phyloP scores from a whole-genome alignment of 768 basidiomycete genomes.

The Xerocomus potaroensis region DNA sequence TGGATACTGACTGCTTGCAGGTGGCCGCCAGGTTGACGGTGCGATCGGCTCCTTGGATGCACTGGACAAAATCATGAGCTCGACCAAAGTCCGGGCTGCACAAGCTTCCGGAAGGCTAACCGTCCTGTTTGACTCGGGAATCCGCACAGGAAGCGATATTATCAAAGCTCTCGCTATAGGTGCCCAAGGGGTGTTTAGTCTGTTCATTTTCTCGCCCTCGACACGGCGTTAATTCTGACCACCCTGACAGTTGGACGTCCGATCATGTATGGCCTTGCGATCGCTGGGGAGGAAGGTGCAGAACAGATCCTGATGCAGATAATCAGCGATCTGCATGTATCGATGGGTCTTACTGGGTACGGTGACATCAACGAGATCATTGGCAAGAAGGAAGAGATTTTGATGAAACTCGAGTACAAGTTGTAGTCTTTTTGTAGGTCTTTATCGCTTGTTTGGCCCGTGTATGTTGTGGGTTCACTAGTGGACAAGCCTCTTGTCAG shows the following conservation, averaged over 20 bases:
- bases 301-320: conserved; percentile 44
- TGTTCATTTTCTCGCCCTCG: conserved; percentile 10
- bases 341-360: conserved; percentile 42
- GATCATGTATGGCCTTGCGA: conserved; percentile 45
- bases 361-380: conserved; percentile 19
- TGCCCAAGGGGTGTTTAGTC: conserved; percentile 47
- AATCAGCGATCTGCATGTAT: conserved; percentile 41
- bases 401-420: not conserved
- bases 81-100: conserved; percentile 51
- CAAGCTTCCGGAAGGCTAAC: conserved; percentile 59
- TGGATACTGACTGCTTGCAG: conserved; percentile 19
- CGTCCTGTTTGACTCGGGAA: conserved; percentile 64
- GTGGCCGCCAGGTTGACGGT: conserved; percentile 76
- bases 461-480: too few species aligned
- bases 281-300: conserved; percentile 46
- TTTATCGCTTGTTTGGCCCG: too few species aligned
- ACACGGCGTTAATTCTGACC: not conserved
- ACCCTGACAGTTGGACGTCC: conserved; percentile 35
- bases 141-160: conserved; percentile 51
- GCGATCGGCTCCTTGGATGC: conserved; percentile 70
- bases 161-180: conserved; percentile 55
- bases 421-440: not conserved
- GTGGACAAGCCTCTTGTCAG: too few species aligned
- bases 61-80: conserved; percentile 63
- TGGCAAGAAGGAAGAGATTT: not conserved